Evolutionary conservation across 2,329 filamentous ascomycete genomes (phyloP), one percentile per base, ranked within the genome.

Genomic region (Calonectria pauciramosa): DNA sequence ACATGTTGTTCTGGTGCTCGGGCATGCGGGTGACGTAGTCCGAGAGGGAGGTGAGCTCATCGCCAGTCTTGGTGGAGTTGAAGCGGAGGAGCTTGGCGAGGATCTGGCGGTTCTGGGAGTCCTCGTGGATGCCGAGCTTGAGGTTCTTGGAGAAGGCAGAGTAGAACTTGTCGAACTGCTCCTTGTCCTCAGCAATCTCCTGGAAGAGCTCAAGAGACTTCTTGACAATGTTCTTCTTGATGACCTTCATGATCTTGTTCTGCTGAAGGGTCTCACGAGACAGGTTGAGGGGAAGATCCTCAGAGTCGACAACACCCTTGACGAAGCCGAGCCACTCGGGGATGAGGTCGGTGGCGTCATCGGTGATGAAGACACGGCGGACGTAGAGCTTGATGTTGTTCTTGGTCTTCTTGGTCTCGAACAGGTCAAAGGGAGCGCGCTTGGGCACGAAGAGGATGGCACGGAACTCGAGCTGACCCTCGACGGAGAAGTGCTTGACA

Each of bases 161-260:
- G 94, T 99, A 99, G 94, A 99, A 99, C 94, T 99, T 99, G 93
- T 99, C 97, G 87, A 99, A 99, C 89, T 98, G 95, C 93, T 99
- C 97, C 90, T 98, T 98, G 90, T 99, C 97, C 92, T 99, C 97
- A 74, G 97, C 94, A 79, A 99, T 99, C 92, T 99, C 97, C 84
- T 93, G 93, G 94, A 99, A 99, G 87, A 99, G 95, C 92, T 99
- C 97, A 80, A 99, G 95, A 80, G 95, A 95, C 95, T 99, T 99
- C 96, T 99, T 99, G 92, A 99, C 96, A 80, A 99, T 98, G 94
- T 99, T 99, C 96, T 99, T 99, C 94, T 97, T 98, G 93, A 99
- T 99, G 88, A 99, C 97, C 94, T 99, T 99, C 97, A 99, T 99
- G 92, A 99, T 99, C 96, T 99, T 99, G 95, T 99, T 99, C 92